Evolutionary conservation across 1,284 basidiomycete genomes (phyloP), one percentile per base, ranked within the genome.

Genomic region (Cryptococcus sp.): DNA sequence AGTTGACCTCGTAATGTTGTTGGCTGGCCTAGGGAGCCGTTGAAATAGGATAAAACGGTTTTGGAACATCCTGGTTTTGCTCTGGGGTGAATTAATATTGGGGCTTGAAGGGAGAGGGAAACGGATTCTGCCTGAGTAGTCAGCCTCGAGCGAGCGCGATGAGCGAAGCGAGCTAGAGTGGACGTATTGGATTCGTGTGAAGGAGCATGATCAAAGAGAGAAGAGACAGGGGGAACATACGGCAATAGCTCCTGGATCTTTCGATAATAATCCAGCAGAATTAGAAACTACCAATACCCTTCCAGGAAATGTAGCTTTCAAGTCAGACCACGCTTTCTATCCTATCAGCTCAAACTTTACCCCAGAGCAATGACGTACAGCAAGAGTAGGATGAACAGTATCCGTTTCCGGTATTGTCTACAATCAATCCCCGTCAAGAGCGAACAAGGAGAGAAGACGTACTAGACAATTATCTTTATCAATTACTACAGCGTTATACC

Each of bases 391-490:
- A 16, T 87, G 83, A 21, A 91, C 77, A 4, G 74, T 72, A 63
- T 93, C 90, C 47, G 79, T 72, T 67, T 88, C 77, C 0, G 90
- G 90, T 28, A 84, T 65, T 1, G 89, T 92, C 89, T 91, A 55
- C 31, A 16, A 43, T 47, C 11, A 46, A 22, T 4, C 21, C 23
- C 28, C n/a, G 19, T 41, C 2, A 46, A 3, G 1, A 18, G 11
- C 11, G 19, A 21, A 28, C 36, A 22, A 34, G n/a, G 34, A 7
- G 9, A 46, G 36, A 22, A 18, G 19, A 76, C 84, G 34, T 63
- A 90, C 91, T 61, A 98, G 74, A 68, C 94, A 98, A 63, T 98
- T 98, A 72, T 98, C 94, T 77, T 97, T 98, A 81, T 98, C 94
- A 61, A 97, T 87, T 0, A 98, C 85, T 11, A 88, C 86, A 31